These are phyloP conservation scores for Phytopythium vexans DNA, from an alignment of 352 stramenopile species.

Conservation along the genomic window DNA sequence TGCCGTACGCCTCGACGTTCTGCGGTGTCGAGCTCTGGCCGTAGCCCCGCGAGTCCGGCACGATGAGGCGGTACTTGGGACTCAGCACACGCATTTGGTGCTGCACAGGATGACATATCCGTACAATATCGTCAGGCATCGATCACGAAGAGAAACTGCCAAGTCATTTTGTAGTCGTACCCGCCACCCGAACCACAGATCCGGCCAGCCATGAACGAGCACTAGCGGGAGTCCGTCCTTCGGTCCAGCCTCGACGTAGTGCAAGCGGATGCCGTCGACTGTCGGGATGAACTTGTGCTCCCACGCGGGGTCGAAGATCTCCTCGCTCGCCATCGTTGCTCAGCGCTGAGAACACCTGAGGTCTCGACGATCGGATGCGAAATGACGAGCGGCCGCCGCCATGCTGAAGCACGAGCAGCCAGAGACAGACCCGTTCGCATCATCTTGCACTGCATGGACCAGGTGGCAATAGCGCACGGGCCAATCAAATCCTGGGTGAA, in stretches of 20 bases:
- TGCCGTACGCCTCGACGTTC: slow-evolving; percentile 34
- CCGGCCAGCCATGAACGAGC: slow-evolving; percentile 62
- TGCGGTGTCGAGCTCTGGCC: slow-evolving; percentile 41
- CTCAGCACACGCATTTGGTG: slow-evolving; percentile 50
- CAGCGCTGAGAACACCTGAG: not conserved
- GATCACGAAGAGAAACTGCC: not conserved
- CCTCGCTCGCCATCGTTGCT: not conserved
- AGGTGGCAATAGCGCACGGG: not conserved
- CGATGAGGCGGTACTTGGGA: slow-evolving; percentile 54
- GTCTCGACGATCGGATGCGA: not conserved
- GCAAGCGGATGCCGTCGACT: slow-evolving; percentile 30
- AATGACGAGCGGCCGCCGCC: not conserved
- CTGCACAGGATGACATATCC: slow-evolving; percentile 5
- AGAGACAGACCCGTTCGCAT: not conserved
- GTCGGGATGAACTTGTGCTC: slow-evolving; percentile 28
- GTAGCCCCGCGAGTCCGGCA: slow-evolving; percentile 50
- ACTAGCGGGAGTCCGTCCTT: slow-evolving; percentile 42
- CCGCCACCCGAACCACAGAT: slow-evolving; percentile 60
- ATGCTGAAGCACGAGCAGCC: not conserved
- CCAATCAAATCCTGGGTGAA: not conserved
- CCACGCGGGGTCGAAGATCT: slow-evolving; percentile 14
- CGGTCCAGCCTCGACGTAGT: slow-evolving; percentile 50
- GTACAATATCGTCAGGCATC: not conserved
- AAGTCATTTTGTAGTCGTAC: slow-evolving; percentile 14
- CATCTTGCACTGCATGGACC: not conserved